Base-by-base conservation (phyloP, 2,329 filamentous ascomycete species). In the Orbilia ellipsospora region DNA sequence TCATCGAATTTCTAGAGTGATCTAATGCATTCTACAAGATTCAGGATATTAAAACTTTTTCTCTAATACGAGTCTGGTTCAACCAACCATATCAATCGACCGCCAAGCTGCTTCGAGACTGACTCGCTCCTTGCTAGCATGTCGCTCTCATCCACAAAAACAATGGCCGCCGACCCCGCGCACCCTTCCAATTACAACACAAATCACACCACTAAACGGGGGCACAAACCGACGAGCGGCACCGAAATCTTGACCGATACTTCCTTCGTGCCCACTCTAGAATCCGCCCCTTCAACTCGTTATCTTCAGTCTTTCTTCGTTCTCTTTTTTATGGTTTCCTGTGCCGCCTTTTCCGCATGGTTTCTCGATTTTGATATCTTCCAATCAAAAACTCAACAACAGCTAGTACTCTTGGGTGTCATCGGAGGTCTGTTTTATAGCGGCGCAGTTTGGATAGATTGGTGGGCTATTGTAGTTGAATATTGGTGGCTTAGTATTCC, bases 401-500 rank as follows among this genome's bases (percentile, higher is more conserved):
- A 45, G 44, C 44, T 42, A 8, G 44, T 60, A 2, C 8, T 45
- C 3, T 36, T 36, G n/a, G 44, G 44, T n/a, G 64, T 54, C 10
- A 36, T 16, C 6, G 36, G 12, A n/a, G 26, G 55, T n/a, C 55
- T 68, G 3, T 44, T 68, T 18, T 60, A 68, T 59, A 68, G 15
- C n/a, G 55, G 55, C 7, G 18, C 60, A 13, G 45, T 68, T 13
- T 68, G 64, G 64, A 68, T 68, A 42, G 64, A 68, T 40, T 68
- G 64, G 45, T 68, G 45, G 64, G 18, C 28, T 18, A 36, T 68
- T n/a, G 16, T 60, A 13, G 55, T 68, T 18, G 64, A 68, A 26
- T 54, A 60, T 51, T 60, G 64, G 64, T 68, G 55, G 64, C n/a
- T 68, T 26, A 68, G 55, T 50, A 52, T 60, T n/a, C 64, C 64